phyloP scores from a whole-genome alignment of 768 basidiomycete genomes.

The Asterophora lycoperdoides region DNA sequence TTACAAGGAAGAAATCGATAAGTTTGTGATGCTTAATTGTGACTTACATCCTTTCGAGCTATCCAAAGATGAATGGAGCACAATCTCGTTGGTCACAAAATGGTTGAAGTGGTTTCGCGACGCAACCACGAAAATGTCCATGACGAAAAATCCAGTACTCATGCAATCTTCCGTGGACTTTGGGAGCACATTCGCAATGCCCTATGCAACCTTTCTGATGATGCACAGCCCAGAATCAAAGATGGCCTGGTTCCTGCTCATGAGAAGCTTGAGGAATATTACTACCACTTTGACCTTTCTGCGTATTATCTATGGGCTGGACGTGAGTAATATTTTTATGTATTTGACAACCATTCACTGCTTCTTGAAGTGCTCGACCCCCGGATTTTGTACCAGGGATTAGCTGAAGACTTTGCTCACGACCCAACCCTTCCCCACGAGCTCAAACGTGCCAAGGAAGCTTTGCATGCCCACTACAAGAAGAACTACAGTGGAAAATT shows the following conservation, averaged over 20 bases:
- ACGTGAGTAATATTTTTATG: constrained; percentile 14
- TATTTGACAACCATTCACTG: neutral
- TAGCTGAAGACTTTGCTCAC: constrained; percentile 18
- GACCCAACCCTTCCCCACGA: constrained; percentile 14
- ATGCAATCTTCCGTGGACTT: constrained; percentile 30
- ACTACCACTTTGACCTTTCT: constrained; percentile 25
- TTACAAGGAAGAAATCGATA: constrained; percentile 11
- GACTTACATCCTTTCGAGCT: constrained; percentile 18
- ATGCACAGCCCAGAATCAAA: constrained; percentile 9
- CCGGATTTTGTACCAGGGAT: constrained; percentile 20
- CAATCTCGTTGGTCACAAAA: constrained; percentile 10
- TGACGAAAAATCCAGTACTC: constrained; percentile 27
- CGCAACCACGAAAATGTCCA: constrained; percentile 31
- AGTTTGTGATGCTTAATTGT: constrained; percentile 13
- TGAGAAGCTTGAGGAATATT: constrained; percentile 30
- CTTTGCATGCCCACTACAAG: constrained; percentile 12
- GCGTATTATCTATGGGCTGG: constrained; percentile 30
- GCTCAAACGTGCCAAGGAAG: constrained; percentile 10
- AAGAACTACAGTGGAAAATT: too few relatives aligned
- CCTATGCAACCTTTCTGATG: constrained; percentile 17
- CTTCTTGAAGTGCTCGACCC: constrained; percentile 28
- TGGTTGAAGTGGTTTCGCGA: constrained; percentile 22
- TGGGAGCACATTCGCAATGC: constrained; percentile 24
- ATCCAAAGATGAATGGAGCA: constrained; percentile 17
- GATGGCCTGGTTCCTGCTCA: constrained; percentile 25